Percentiles rank a stretch among this genome's conserved stretches.
Evolutionary conservation across 768 basidiomycete genomes (phyloP).

Genomic region (Boletus vinaceobasis): DNA sequence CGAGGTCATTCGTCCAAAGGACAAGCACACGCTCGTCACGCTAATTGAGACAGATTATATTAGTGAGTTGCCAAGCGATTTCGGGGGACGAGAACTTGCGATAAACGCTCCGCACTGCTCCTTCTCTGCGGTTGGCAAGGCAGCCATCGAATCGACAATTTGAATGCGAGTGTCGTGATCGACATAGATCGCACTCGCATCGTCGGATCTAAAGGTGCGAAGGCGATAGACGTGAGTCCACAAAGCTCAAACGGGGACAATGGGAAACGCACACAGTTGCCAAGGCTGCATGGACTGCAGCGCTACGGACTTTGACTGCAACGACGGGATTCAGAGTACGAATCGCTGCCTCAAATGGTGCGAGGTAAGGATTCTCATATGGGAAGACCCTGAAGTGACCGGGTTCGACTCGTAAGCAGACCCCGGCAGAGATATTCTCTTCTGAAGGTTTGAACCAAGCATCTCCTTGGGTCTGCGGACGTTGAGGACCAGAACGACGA

Average conservation of each 20-base stretch:
- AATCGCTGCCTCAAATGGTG: conserved; percentile 80
- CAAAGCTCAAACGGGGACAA: not conserved
- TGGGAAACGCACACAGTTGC: conserved; percentile 53
- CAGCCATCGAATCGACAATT: conserved; percentile 66
- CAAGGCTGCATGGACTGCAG: conserved; percentile 77
- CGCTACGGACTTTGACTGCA: conserved; percentile 76
- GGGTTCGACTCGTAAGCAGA: conserved; percentile 67
- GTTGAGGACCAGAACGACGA: not conserved
- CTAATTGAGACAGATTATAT: conserved; percentile 34
- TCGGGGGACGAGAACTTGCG: conserved; percentile 37
- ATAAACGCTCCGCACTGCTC: conserved; percentile 90
- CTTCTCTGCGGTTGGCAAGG: conserved; percentile 77
- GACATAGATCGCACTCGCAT: conserved; percentile 62
- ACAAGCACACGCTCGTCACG: conserved; percentile 81
- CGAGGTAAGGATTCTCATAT: conserved; percentile 77
- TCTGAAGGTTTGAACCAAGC: conserved; percentile 86
- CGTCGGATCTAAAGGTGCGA: conserved; percentile 44
- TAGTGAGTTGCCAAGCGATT: not conserved
- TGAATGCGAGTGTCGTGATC: conserved; percentile 84
- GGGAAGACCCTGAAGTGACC: conserved; percentile 80
- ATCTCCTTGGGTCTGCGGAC: conserved; percentile 66
- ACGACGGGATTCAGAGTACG: conserved; percentile 76
- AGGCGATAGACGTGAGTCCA: conserved; percentile 2
- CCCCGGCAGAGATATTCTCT: conserved; percentile 76
- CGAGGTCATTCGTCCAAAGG: conserved; percentile 82